These are phyloP conservation scores for Coffea eugenioides DNA, from an alignment of 257 asterid species.

Conservation along the genomic window DNA sequence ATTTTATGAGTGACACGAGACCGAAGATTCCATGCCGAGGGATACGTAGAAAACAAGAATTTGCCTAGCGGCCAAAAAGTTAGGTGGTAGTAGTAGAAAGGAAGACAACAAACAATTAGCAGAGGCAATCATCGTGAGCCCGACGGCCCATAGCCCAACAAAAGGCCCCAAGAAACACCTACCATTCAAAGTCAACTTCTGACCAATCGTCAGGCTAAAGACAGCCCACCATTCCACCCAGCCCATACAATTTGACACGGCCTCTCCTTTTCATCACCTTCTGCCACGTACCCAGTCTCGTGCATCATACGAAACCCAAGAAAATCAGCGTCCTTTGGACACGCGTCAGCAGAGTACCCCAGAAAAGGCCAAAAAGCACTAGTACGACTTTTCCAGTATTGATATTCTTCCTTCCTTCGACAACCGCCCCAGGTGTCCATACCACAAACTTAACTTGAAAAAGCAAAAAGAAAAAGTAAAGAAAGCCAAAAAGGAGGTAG, in stretches of 20 bases:
- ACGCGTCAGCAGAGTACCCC: constrained; percentile 40
- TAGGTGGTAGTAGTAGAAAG: too few relatives aligned
- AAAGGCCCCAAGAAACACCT: background rate
- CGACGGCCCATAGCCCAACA: background rate
- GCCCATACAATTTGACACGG: background rate
- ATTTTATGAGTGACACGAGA: too few relatives aligned
- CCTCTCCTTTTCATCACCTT: background rate
- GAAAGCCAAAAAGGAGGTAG: too few relatives aligned
- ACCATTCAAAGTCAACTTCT: background rate
- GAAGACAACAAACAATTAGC: too few relatives aligned
- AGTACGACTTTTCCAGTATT: too few relatives aligned
- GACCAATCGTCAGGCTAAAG: background rate
- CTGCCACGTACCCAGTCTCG: constrained; percentile 33
- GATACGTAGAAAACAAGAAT: too few relatives aligned
- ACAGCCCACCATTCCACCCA: background rate
- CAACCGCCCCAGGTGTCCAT: constrained; percentile 60
- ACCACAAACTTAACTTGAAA: constrained; percentile 35
- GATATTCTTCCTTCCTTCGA: background rate
- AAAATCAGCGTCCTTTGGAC: background rate
- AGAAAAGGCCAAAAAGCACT: too few relatives aligned
- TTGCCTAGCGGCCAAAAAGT: too few relatives aligned
- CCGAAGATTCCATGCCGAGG: too few relatives aligned
- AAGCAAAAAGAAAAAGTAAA: too few relatives aligned
- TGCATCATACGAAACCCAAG: background rate
- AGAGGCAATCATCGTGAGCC: background rate